Base-by-base conservation (phyloP, 495 filamentous ascomycete species). In the Annulohypoxylon moriforme region DNA sequence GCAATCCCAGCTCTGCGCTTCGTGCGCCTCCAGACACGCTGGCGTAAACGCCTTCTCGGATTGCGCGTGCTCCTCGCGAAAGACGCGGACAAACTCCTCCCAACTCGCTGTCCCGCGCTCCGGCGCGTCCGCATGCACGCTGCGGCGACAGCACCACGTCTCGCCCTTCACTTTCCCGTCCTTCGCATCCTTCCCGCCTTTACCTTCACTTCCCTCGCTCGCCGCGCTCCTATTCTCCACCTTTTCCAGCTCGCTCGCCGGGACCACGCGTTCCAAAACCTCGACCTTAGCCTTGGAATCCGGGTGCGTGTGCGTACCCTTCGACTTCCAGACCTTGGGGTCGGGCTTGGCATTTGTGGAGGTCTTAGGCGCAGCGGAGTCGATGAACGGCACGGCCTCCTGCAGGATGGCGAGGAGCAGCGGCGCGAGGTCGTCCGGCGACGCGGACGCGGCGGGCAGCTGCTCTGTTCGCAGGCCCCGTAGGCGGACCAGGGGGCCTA, bases 41-140 rank as follows among this genome's bases (percentile, higher is more conserved):
- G 91, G 91, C 33, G 92, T 96, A 76, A 92, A 94, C 44, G 86
- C 86, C 75, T 79, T 84, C 79, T 96, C 93, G 67, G 91, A 84
- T 78, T 86, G 79, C 4, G 86, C 86, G 78, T 95, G 93, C 53
- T 88, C 77, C 11, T 83, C 78, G 68, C 88, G 84, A 70, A 94
- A 79, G 34, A 85, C 87, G 0, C 68, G 66, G 22, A 85, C 81
- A 69, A 95, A 94, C 68, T 95, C 93, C 0, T 66, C 78, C 84
- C 86, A 92, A 20, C 78, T 85, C 6, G 90, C 92, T 4, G 91
- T 89, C 0, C 90, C 91, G 14, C 81, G 71, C 42, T 76, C 74
- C 4, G 79, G 71, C 1, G 75, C 77, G 61, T 93, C 84, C 29
- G 78, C 77, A 78, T 96, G 92, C 34, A 86, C 78, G 71, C 88